Evolutionary conservation across 371 early-diverging fungal genomes (phyloP).

Genomic region (Chytridiales sp.): DNA sequence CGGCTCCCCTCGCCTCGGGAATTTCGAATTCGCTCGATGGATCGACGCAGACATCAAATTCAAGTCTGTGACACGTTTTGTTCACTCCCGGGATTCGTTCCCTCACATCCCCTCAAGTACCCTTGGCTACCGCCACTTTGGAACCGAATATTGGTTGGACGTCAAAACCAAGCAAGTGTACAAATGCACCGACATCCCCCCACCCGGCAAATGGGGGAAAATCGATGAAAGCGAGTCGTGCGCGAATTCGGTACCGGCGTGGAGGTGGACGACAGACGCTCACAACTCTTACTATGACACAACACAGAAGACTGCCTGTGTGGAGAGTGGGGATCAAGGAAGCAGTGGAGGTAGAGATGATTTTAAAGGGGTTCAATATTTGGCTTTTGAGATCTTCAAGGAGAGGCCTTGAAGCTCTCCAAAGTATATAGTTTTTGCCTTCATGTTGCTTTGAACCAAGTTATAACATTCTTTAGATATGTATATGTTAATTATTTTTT

Average conservation of each 20-base stretch:
- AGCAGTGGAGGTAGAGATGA: too few relatives aligned
- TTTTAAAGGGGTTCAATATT: too few relatives aligned
- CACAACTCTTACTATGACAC: neutral
- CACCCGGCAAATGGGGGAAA: too few relatives aligned
- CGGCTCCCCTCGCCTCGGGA: conserved; percentile 5
- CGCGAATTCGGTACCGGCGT: neutral
- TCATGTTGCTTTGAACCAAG: too few relatives aligned
- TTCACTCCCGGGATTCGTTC: neutral
- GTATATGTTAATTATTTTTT: too few relatives aligned
- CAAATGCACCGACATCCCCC: neutral
- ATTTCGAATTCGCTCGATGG: conserved; percentile 4
- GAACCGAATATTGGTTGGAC: neutral
- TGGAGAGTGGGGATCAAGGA: too few relatives aligned
- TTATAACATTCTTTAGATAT: too few relatives aligned
- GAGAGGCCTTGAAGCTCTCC: too few relatives aligned
- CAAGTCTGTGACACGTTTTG: neutral
- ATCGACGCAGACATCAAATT: neutral
- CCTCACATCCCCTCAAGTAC: neutral
- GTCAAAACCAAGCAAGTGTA: neutral
- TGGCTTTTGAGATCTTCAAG: too few relatives aligned
- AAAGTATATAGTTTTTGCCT: too few relatives aligned
- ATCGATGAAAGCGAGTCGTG: conserved; percentile 5
- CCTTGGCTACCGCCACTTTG: conserved; percentile 2
- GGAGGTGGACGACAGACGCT: neutral
- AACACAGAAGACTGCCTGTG: neutral